A percentile compares a stretch with the other conserved stretches of the same genome.
These are phyloP conservation scores for Aspergillus tanneri DNA, from an alignment of 2,329 filamentous ascomycete genomes.

Conservation along the genomic window DNA sequence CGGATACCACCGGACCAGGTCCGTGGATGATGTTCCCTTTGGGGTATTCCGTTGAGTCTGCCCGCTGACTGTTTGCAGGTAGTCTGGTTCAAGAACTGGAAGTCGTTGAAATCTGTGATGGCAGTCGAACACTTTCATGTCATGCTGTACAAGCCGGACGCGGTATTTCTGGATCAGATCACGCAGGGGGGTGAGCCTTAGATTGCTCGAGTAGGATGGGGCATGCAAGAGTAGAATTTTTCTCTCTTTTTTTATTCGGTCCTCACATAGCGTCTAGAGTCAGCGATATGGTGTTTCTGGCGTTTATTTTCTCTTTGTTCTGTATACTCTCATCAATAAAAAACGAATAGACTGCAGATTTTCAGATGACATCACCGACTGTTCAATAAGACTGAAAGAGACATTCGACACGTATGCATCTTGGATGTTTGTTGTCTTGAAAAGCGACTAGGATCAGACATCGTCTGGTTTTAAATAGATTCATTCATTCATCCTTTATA, in stretches of 20 bases:
- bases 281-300: background rate
- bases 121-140: slow-evolving; percentile 93
- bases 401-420: no score
- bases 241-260: background rate
- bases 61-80: slow-evolving; percentile 47
- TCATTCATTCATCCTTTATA: no score
- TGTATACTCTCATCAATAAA: background rate
- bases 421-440: no score
- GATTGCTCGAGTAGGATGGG: slow-evolving; percentile 44
- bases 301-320: background rate
- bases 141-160: slow-evolving; percentile 78
- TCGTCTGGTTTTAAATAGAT: no score
- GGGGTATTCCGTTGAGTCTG: background rate
- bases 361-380: no score
- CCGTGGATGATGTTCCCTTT: slow-evolving; percentile 12
- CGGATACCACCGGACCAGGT: slow-evolving; percentile 45
- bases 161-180: slow-evolving; percentile 65
- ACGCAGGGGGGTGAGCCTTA: slow-evolving; percentile 73
- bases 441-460: no score
- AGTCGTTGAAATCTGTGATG: slow-evolving; percentile 76
- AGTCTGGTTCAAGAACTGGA: slow-evolving; percentile 94
- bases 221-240: background rate
- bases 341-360: no score
- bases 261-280: background rate
- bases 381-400: no score